These are phyloP conservation scores for Sphaerobolus stellatus DNA, from an alignment of 1,284 basidiomycete genomes.

Conservation along the genomic window DNA sequence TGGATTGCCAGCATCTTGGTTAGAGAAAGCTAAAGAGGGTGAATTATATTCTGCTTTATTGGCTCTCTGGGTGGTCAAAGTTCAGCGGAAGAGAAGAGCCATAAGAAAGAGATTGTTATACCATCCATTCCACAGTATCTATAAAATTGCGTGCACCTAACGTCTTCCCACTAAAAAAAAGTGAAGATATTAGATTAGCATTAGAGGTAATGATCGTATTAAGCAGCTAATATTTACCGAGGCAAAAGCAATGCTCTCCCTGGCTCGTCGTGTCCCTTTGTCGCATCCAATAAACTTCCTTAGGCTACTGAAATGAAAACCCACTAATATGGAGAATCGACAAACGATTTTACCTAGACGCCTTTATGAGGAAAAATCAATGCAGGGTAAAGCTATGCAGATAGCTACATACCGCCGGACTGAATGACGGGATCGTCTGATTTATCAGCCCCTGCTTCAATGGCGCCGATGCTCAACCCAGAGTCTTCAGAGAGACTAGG, in stretches of 20 bases:
- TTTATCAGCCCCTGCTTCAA: neutral
- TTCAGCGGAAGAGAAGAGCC: neutral
- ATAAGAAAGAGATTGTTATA: neutral
- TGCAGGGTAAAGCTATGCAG: neutral
- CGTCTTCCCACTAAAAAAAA: neutral
- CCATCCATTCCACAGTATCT: neutral
- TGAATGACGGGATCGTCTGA: neutral
- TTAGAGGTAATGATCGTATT: neutral
- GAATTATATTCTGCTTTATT: constrained; percentile 1
- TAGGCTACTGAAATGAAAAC: neutral
- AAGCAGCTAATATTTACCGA: neutral
- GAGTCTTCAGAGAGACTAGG: neutral
- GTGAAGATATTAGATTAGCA: too few species aligned
- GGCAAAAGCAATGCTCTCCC: neutral
- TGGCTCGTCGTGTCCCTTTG: neutral
- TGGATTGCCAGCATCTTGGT: neutral
- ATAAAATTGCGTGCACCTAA: neutral
- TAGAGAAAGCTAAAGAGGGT: neutral
- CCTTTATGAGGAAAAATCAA: neutral
- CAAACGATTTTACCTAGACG: neutral
- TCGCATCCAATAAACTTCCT: neutral
- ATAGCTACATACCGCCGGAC: too few species aligned
- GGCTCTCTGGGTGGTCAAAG: neutral
- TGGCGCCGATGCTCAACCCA: neutral
- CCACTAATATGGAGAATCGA: neutral